Conservation (phyloP, 805 yeast species). For the Myxozyma melibiosi region DNA sequence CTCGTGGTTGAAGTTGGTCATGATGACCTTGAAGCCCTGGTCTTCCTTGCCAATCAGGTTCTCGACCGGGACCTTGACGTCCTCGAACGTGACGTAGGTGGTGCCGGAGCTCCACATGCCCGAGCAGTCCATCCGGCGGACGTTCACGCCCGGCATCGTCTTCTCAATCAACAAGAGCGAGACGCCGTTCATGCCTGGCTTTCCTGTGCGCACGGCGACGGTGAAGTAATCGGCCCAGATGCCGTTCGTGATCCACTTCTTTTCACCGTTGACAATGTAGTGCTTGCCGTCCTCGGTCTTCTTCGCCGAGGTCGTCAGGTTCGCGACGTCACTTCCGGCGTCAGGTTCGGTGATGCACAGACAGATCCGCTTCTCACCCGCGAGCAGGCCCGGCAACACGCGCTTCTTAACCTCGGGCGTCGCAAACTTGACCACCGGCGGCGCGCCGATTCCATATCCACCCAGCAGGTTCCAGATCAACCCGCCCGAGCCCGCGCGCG, state of each 20-base stretch:
- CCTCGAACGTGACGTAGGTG: constrained; percentile 47
- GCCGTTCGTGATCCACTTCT: constrained; percentile 52
- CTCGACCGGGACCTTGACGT: constrained; percentile 48
- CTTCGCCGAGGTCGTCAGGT: constrained; percentile 45
- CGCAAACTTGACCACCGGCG: constrained; percentile 46
- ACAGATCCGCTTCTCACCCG: constrained; percentile 47
- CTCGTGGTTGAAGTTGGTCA: constrained; percentile 51
- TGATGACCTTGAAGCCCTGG: constrained; percentile 47
- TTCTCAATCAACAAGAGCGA: constrained; percentile 46
- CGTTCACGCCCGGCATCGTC: constrained; percentile 43
- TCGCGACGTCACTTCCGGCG: constrained; percentile 50
- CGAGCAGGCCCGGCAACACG: constrained; percentile 44
- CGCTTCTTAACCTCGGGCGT: constrained; percentile 41
- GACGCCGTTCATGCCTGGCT: constrained; percentile 45
- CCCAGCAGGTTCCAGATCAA: constrained; percentile 47
- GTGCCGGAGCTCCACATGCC: constrained; percentile 50
- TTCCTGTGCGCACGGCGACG: constrained; percentile 51
- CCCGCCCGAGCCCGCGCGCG: constrained; percentile 48
- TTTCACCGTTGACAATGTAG: constrained; percentile 47
- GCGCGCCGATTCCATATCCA: constrained; percentile 48
- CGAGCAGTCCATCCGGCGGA: constrained; percentile 46
- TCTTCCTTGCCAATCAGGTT: constrained; percentile 47
- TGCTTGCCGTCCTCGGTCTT: constrained; percentile 46
- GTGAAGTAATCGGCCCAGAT: constrained; percentile 49
- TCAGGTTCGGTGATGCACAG: constrained; percentile 50